Base-by-base conservation (phyloP, 495 filamentous ascomycete species). In the Hypoxylon cercidicola region DNA sequence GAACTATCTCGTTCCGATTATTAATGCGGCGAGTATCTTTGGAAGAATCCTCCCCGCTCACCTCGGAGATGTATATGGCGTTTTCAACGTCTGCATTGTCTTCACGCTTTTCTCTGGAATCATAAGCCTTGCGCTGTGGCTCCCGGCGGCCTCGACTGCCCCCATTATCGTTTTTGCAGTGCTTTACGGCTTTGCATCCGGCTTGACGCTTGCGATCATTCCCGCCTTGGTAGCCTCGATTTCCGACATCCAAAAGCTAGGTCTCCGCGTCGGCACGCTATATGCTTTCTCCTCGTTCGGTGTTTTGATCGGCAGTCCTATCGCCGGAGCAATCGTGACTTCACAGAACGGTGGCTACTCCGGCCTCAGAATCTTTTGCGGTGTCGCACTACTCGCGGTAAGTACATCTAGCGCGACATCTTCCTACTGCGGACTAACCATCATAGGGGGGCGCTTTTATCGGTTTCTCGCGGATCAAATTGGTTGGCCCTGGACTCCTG, bases 41-140 rank as follows among this genome's bases (percentile, higher is more conserved):
- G 62, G 88, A 28, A 82, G 88, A 44, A 85, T 85, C n/a, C 68
- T 88, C 10, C 85, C 87, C 0, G 85, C 85, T 4, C 82, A 79
- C 58, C 50, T 88, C n/a, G 88, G 84, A 15, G 89, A 90, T 69
- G 84, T 82, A 61, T 50, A 85, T 25, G 89, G 89, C 2, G 81
- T 85, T 15, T 90, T 83, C 73, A 91, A 91, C 74, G 74, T 84
- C 34, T 70, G 68, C 48, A 80, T 87, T 19, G 40, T 84, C 45
- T 84, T 84, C 63, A 79, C 80, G 4, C 75, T 75, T 57, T 69
- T 84, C 58, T 80, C 83, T 3, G 81, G 76, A 18, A 81, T 90
- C 44, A 73, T 88, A 16, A 79, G 84, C 12, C 77, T 90, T 4
- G 86, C 83, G 6, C 77, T 90, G 4, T 89, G 87, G 85, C 75